Conservation (phyloP, 2,329 filamentous ascomycete species). For the Alternaria viburni region DNA sequence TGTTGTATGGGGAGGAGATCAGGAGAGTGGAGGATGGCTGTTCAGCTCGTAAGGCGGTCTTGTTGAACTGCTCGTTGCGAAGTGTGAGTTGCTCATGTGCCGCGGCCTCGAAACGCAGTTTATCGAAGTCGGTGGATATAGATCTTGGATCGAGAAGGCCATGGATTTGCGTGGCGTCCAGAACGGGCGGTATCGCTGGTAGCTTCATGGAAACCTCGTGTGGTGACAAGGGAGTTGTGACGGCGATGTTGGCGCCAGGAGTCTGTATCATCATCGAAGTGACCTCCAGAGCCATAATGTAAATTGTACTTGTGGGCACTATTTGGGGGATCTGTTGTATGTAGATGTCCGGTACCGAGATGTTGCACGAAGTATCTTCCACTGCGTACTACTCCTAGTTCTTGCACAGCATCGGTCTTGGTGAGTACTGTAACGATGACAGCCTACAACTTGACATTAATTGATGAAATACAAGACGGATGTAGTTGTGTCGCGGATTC, state of each 20-base stretch:
- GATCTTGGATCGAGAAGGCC: slow-evolving; percentile 29
- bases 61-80: background rate
- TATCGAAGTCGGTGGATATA: slow-evolving; percentile 42
- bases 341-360: background rate
- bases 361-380: background rate
- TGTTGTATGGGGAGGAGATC: slow-evolving; percentile 77
- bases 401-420: background rate
- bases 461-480: background rate
- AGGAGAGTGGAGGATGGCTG: slow-evolving; percentile 49
- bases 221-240: background rate
- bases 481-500: background rate
- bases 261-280: background rate
- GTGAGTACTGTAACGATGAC: background rate
- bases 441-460: background rate
- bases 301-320: background rate
- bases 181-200: background rate
- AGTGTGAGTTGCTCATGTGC: slow-evolving; percentile 34
- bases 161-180: background rate
- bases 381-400: background rate
- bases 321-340: background rate
- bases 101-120: slow-evolving; percentile 43
- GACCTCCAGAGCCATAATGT: background rate
- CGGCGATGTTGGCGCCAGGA: background rate
- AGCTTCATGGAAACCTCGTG: background rate
- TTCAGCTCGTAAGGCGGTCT: background rate